Evolutionary conservation across 1,284 basidiomycete species (phyloP).

Genomic region (Cryptococcus sp.): DNA sequence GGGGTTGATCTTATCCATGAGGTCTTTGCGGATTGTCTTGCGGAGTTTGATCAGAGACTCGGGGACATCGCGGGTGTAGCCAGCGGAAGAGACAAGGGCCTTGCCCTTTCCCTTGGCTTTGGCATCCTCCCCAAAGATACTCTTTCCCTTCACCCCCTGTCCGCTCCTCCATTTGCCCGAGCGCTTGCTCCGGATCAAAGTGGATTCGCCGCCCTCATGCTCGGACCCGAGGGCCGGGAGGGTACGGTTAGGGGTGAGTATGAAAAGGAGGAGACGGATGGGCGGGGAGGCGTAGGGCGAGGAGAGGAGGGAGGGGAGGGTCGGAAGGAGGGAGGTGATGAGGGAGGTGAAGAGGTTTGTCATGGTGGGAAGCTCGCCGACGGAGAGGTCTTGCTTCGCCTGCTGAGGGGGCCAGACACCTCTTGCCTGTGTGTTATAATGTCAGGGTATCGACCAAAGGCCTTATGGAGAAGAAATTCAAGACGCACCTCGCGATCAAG

Average conservation of each 20-base stretch:
- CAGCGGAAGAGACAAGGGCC: background rate
- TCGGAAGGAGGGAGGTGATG: constrained; percentile 50
- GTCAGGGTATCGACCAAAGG: constrained; percentile 3
- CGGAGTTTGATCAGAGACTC: constrained; percentile 57
- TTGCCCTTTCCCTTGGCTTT: constrained; percentile 22
- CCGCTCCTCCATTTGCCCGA: constrained; percentile 46
- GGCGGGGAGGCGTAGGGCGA: constrained; percentile 87
- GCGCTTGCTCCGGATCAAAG: constrained; percentile 46
- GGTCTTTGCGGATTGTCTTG: constrained; percentile 55
- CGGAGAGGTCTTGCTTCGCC: constrained; percentile 47
- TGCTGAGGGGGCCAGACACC: constrained; percentile 59
- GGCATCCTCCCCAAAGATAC: constrained; percentile 42
- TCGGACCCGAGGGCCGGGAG: constrained; percentile 53
- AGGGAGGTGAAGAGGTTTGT: constrained; percentile 48
- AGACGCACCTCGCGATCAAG: constrained; percentile 72
- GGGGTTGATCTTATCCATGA: constrained; percentile 59
- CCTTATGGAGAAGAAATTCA: background rate
- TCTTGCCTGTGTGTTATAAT: constrained; percentile 54
- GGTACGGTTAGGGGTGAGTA: constrained; percentile 57
- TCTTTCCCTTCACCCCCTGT: constrained; percentile 47
- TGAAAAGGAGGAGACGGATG: constrained; percentile 68
- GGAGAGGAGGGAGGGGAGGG: constrained; percentile 63
- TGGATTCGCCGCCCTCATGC: constrained; percentile 6
- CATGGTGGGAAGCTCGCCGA: constrained; percentile 60
- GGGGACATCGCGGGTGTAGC: constrained; percentile 52